Base-by-base conservation (phyloP, 73 alveolate species). In the Paramecium sexaurelia region DNA sequence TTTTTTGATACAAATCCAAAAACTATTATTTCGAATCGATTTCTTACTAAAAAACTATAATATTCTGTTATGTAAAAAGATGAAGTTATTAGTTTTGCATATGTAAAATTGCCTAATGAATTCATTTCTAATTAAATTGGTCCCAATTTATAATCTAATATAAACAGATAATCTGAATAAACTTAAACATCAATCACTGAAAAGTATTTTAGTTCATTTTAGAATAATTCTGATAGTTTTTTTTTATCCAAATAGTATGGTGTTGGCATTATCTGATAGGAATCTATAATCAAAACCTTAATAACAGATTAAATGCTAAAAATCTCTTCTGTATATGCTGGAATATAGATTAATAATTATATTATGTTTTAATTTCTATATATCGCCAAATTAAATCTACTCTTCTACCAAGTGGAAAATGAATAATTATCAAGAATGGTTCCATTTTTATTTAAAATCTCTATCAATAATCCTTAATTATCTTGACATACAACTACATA, bases 121-220 rank as follows among this genome's bases (percentile, higher is more conserved):
- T 61, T 45, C 24, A 11, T 2, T 41, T 9, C 10, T 61, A 22
- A 22, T 11, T 29, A 9, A 29, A 61, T 61, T 29, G 83, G 83
- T 4, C 45, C 83, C 45, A 61, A 11, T 56, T 56, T 61, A 32
- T 61, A 61, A 32, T 61, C 83, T 61, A 61, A 61, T 11, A 61
- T 27, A 32, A 6, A 61, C 2, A 61, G 17, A 29, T 61, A 9
- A 61, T 61, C 26, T 4, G 43, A 61, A 32, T 29, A 61, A 61
- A 61, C 39, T 32, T 61, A n/a, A 61, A 61, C 83, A 29, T 61
- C 83, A 10, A 61, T 26, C 0, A 61, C 83, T 6, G 83, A 61
- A 27, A 61, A 61, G n/a, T 61, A 61, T 61, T 61, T 61, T 6
- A 61, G 83, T 61, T 29, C 43, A 61, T 61, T 61, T 61, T 61